Conservation (phyloP, 2,329 filamentous ascomycete species). For the Penicillium digitatum region DNA sequence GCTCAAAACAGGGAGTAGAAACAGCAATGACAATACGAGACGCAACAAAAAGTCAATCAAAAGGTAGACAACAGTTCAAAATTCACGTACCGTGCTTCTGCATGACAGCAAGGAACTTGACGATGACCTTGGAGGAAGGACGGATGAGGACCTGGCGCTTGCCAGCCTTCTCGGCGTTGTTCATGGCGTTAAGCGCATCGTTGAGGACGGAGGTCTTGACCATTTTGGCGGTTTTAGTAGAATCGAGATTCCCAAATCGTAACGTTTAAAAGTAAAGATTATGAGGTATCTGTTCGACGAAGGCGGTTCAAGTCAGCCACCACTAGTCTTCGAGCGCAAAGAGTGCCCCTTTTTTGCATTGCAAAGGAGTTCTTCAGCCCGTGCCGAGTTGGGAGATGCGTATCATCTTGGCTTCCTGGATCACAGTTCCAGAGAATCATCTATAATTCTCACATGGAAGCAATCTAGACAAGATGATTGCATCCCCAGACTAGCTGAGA, state of each 20-base stretch:
- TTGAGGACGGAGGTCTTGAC: constrained; percentile 99
- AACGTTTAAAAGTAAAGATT: constrained; percentile 27
- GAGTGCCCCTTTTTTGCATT: constrained; percentile 56
- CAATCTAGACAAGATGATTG: constrained; percentile 36
- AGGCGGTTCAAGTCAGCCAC: constrained; percentile 53
- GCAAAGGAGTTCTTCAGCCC: constrained; percentile 65
- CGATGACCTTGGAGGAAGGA: constrained; percentile 98
- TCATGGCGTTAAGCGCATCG: constrained; percentile 98
- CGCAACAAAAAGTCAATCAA: constrained; percentile 5
- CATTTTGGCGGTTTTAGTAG: constrained; percentile 71
- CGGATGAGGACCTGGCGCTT: constrained; percentile 99
- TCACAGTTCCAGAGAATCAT: constrained; percentile 7
- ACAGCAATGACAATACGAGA: constrained; percentile 3
- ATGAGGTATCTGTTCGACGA: constrained; percentile 35
- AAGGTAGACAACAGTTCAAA: no score
- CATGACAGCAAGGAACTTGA: constrained; percentile 99
- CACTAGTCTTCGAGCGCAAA: constrained; percentile 63
- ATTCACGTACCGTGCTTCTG: constrained; percentile 87
- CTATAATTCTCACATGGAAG: constrained; percentile 12
- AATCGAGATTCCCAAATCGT: constrained; percentile 52
- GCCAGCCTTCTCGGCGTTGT: constrained; percentile 99
- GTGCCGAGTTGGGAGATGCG: constrained; percentile 46
- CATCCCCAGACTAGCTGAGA: constrained; percentile 45
- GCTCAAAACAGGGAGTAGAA: background rate
- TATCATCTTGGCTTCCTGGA: constrained; percentile 36